Conservation (phyloP, 768 basidiomycete genomes). For the Tylopilus intermedius region DNA sequence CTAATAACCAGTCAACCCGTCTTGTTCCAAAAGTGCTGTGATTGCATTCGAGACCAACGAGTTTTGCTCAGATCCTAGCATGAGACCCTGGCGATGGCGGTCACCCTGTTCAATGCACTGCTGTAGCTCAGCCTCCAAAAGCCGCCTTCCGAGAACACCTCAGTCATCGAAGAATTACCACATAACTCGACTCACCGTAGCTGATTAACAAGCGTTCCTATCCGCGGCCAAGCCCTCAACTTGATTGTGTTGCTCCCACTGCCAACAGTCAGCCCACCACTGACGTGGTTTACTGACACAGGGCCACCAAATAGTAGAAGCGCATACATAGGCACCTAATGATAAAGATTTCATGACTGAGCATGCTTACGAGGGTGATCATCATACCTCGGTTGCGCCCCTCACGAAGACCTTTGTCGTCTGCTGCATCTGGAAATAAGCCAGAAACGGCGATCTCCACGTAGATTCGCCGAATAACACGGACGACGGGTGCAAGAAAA, state of each 20-base stretch:
- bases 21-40: constrained; percentile 34
- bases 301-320: constrained; percentile 80
- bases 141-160: constrained; percentile 39
- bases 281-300: constrained; percentile 73
- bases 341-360: neutral
- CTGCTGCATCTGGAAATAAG: constrained; percentile 78
- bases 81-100: constrained; percentile 30
- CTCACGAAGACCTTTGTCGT: constrained; percentile 82
- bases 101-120: constrained; percentile 51
- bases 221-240: constrained; percentile 81
- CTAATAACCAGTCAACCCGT: constrained; percentile 27
- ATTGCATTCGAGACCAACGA: constrained; percentile 51
- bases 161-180: neutral
- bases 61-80: constrained; percentile 42
- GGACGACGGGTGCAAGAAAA: constrained; percentile 82
- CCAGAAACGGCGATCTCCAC: constrained; percentile 76
- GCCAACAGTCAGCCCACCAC: constrained; percentile 67
- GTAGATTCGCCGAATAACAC: constrained; percentile 66
- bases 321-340: constrained; percentile 81
- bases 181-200: constrained; percentile 53
- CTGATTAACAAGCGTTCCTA: constrained; percentile 85
- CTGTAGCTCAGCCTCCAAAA: constrained; percentile 66
- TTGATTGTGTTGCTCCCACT: constrained; percentile 51
- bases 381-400: constrained; percentile 77
- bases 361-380: neutral